Evolutionary conservation across 768 basidiomycete species (phyloP).

Genomic region (Suillus discolor): DNA sequence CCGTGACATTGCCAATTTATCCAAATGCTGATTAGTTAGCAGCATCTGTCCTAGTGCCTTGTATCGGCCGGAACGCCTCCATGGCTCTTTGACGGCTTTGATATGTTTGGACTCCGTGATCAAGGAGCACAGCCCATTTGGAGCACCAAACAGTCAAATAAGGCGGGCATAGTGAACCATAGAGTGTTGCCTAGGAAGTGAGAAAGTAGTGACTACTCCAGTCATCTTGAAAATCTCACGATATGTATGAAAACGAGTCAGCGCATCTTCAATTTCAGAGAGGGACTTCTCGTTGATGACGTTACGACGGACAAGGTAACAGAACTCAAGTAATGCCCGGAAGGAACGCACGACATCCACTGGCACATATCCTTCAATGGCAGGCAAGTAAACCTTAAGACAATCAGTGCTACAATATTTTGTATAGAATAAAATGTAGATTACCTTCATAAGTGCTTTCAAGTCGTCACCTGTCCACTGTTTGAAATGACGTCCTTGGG

Average conservation of each 20-base stretch:
- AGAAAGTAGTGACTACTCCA: conserved; percentile 21
- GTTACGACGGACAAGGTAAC: conserved; percentile 27
- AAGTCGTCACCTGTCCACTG: conserved; percentile 27
- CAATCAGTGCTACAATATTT: neutral
- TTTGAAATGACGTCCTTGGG: conserved; percentile 19
- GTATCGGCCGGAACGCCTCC: conserved; percentile 20
- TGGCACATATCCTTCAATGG: conserved; percentile 5
- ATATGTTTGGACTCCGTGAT: conserved; percentile 32
- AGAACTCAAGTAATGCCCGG: conserved; percentile 23
- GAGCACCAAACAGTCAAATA: conserved; percentile 20
- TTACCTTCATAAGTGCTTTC: conserved; percentile 28
- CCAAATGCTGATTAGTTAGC: conserved; percentile 13
- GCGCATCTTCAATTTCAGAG: conserved; percentile 16
- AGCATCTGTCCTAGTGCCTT: conserved; percentile 37
- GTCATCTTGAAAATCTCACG: conserved; percentile 18
- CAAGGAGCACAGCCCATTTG: conserved; percentile 20
- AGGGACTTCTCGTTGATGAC: conserved; percentile 25
- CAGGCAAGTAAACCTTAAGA: conserved; percentile 7
- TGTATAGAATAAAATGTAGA: neutral
- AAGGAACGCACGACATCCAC: neutral
- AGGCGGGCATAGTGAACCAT: conserved; percentile 16
- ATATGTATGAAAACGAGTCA: conserved; percentile 22
- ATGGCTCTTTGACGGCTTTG: conserved; percentile 38
- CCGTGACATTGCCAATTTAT: conserved; percentile 27
- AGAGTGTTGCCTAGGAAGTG: conserved; percentile 28